phyloP scores from a whole-genome alignment of 2,329 filamentous ascomycete genomes.

The Paramyrothecium sp. region DNA sequence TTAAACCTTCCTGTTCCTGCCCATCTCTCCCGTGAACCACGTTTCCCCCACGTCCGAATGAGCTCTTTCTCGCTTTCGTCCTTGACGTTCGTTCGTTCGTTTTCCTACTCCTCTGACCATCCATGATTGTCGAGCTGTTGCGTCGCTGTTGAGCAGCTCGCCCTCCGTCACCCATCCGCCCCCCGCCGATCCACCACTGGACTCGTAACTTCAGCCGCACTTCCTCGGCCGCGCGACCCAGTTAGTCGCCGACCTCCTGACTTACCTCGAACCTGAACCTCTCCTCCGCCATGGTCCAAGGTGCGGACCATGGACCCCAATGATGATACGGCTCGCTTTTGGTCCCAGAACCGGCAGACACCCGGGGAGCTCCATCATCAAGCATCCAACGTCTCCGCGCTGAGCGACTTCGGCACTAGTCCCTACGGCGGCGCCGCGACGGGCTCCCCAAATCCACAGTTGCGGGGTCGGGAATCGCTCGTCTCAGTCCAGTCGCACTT shows the following conservation, averaged over 20 bases:
- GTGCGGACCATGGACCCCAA: background rate
- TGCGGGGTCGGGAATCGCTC: constrained; percentile 10
- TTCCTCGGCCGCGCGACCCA: no score
- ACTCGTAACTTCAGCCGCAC: background rate
- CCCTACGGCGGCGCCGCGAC: background rate
- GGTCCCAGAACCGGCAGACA: background rate
- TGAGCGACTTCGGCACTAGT: background rate
- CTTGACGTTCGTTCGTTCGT: no score
- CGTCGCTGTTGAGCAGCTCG: no score
- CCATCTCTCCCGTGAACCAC: no score
- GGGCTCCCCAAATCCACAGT: background rate
- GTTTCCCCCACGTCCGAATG: no score
- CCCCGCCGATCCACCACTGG: no score
- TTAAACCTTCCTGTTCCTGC: no score
- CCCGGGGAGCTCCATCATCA: background rate
- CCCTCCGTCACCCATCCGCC: no score
- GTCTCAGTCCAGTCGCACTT: constrained; percentile 13
- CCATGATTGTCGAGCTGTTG: no score
- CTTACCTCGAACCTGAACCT: background rate
- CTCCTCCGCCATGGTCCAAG: background rate
- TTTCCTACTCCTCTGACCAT: no score
- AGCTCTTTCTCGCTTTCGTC: no score
- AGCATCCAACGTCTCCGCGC: background rate
- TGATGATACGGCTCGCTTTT: background rate
- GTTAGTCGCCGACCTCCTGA: background rate